Evolutionary conservation across 164 flowering plant species (phyloP), one percentile per base, ranked within the genome.

Genomic region (Santalum album): DNA sequence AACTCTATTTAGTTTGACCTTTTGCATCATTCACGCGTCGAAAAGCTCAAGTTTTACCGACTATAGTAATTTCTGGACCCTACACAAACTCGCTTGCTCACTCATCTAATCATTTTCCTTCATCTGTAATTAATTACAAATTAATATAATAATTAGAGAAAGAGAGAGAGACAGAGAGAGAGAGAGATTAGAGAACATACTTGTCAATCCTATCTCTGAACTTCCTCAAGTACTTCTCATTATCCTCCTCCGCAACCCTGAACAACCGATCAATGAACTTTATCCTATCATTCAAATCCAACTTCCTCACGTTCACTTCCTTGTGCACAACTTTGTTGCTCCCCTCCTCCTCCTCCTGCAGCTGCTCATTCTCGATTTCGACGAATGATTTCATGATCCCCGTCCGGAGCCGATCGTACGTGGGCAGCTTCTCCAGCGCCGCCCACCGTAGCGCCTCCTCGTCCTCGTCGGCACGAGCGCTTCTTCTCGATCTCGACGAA

Each of bases 371-470:
- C 14, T 56, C 67, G 38, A 36, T 58, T 1, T 82, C 85, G 20
- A 45, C 40, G 54, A 68, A 81, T 4, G 86, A 74, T 36, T 83
- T 64, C 29, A 94, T 64, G 55, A 94, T 78, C 12, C 86, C 75
- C 5, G 89, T 94, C 35, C 99, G 70, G 35, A 94, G 56, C 18
- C 97, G 69, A 45, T 83, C 83, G 48, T 89, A 89, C 0, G 99
- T 92, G 0, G 99, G 97, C 22, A 92, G 53, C 36, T 72, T 92
- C 73, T 92, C 96, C 15, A 91, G 53, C 2, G 95, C 96, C 1
- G 96, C 96, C 96, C 96, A 91, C 59, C 59, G 69, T 5, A 91
- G 72, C 1, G 92, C 95, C 45, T 88, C 95, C 59, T 91, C 98
- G 40, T 91, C 97, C 12, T 84, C 89, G 17, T 80, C 79, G 12